A percentile compares a stretch with the other conserved stretches of the same genome.
Evolutionary conservation across 441 rosid species (phyloP).

Genomic region (Erodium texanum): DNA sequence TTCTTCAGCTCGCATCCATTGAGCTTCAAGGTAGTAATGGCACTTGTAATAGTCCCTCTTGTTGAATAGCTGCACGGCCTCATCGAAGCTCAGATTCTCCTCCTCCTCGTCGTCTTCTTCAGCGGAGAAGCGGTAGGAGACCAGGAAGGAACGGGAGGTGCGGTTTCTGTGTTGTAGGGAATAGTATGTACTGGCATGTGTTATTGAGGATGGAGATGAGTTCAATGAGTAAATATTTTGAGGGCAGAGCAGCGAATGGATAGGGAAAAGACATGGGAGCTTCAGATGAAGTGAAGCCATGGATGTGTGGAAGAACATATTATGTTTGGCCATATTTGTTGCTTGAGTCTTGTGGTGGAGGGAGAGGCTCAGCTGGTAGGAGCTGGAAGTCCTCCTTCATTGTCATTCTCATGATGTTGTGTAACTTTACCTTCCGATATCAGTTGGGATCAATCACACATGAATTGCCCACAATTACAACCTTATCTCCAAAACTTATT

Average conservation of each 20-base stretch:
- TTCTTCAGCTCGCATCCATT: constrained; percentile 61
- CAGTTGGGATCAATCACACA: too few species aligned
- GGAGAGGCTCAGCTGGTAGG: neutral
- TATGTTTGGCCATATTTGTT: neutral
- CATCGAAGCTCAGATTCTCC: constrained; percentile 33
- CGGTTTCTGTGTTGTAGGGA: neutral
- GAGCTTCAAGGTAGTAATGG: constrained; percentile 60
- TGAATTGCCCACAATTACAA: too few species aligned
- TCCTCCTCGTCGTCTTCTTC: constrained; percentile 16
- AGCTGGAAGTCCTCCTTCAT: too few species aligned
- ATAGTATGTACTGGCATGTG: neutral
- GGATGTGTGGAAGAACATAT: neutral
- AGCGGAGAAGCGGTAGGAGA: constrained; percentile 31
- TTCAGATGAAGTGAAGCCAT: neutral
- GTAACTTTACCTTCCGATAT: too few species aligned
- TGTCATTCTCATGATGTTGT: too few species aligned
- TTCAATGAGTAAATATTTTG: neutral
- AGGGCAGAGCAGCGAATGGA: neutral
- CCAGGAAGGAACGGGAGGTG: constrained; percentile 15
- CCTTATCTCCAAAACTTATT: too few species aligned
- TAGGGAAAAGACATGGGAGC: neutral
- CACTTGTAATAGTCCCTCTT: constrained; percentile 55
- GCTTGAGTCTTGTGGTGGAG: neutral
- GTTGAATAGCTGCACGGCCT: constrained; percentile 54
- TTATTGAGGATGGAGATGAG: neutral